Percentiles rank a stretch among this genome's conserved stretches.
Conservation (phyloP, 1,284 basidiomycete genomes). For the Amylostereum areolatum region DNA sequence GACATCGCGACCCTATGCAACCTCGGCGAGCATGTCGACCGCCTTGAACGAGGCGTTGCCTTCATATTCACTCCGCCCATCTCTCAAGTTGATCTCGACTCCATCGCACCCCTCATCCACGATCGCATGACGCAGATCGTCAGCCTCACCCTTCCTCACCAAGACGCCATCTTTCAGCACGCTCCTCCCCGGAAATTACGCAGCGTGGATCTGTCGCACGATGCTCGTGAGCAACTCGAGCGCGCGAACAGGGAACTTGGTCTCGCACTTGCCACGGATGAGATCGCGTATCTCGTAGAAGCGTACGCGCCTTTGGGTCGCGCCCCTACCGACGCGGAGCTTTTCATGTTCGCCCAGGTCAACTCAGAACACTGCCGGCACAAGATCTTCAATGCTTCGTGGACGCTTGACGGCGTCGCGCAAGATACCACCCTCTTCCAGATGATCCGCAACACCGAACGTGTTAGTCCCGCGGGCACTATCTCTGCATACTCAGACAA, state of each 20-base stretch:
- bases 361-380: slow-evolving; percentile 99
- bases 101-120: slow-evolving; percentile 69
- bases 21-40: slow-evolving; percentile 62
- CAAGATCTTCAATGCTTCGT: slow-evolving; percentile 99
- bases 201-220: slow-evolving; percentile 51
- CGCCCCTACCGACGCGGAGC: slow-evolving; percentile 93
- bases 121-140: slow-evolving; percentile 95
- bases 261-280: slow-evolving; percentile 84
- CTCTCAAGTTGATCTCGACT: slow-evolving; percentile 39
- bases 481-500: slow-evolving; percentile 99
- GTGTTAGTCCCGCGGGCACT: slow-evolving; percentile 68
- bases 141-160: slow-evolving; percentile 51
- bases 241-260: slow-evolving; percentile 84
- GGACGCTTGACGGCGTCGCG: slow-evolving; percentile 79
- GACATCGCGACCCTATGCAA: slow-evolving; percentile 91
- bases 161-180: slow-evolving; percentile 67
- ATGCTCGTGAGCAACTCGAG: slow-evolving; percentile 56
- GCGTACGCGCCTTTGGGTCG: slow-evolving; percentile 59
- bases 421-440: slow-evolving; percentile 83
- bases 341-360: slow-evolving; percentile 99
- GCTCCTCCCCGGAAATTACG: slow-evolving; percentile 66
- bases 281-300: slow-evolving; percentile 73
- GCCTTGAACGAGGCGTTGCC: slow-evolving; percentile 81
- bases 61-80: slow-evolving; percentile 52
- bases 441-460: slow-evolving; percentile 98